These are phyloP conservation scores for Westerdykella aurantiaca DNA, from an alignment of 2,329 filamentous ascomycete genomes.

Conservation along the genomic window DNA sequence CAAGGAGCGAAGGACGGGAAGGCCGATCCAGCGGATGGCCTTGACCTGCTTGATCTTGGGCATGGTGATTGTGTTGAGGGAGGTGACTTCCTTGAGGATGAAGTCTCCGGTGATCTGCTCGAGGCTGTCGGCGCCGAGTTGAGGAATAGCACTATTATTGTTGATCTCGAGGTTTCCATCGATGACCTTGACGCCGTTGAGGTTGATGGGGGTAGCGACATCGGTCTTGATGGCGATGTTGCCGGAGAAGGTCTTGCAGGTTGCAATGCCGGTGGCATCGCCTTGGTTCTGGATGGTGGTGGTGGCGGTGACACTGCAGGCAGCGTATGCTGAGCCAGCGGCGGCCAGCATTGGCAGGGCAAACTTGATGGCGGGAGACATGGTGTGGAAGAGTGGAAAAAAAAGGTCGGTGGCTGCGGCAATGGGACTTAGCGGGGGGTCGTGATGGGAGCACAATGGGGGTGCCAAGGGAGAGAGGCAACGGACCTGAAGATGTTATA, in stretches of 20 bases:
- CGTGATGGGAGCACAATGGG: conserved; percentile 8
- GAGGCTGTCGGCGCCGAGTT: conserved; percentile 58
- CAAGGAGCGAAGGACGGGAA: conserved; percentile 58
- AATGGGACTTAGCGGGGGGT: conserved; percentile 19
- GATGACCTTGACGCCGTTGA: conserved; percentile 60
- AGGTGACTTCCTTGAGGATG: conserved; percentile 60
- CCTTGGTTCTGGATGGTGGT: conserved; percentile 56
- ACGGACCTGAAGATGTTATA: conserved; percentile 32
- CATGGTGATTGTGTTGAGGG: conserved; percentile 64
- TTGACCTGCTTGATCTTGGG: conserved; percentile 59
- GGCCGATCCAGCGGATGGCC: conserved; percentile 64
- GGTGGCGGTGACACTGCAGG: conserved; percentile 43
- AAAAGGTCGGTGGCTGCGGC: conserved; percentile 18
- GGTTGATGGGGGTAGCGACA: conserved; percentile 53
- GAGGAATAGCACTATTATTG: conserved; percentile 57
- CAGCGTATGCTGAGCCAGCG: conserved; percentile 46
- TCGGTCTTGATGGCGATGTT: conserved; percentile 58
- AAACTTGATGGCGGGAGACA: conserved; percentile 53
- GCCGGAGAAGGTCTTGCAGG: conserved; percentile 65
- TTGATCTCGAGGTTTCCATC: conserved; percentile 49
- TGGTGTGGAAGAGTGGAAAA: conserved; percentile 19
- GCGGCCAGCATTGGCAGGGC: conserved; percentile 52
- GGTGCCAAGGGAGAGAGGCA: conserved; percentile 4
- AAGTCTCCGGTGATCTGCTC: conserved; percentile 64
- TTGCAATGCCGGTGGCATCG: conserved; percentile 54